Evolutionary conservation across 2,329 filamentous ascomycete genomes (phyloP), one percentile per base, ranked within the genome.

Genomic region (Neospermospora avenae): DNA sequence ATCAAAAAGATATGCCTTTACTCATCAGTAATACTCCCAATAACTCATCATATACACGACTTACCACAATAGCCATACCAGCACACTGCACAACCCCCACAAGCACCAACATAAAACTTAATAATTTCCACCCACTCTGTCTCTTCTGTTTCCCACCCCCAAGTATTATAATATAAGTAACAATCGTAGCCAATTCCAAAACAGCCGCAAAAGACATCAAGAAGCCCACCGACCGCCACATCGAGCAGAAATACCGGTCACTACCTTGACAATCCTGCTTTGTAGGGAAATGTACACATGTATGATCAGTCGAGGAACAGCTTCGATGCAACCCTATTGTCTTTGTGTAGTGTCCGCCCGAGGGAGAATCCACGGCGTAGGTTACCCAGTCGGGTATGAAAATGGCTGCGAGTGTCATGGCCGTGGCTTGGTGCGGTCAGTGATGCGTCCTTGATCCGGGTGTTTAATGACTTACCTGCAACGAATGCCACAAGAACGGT

Each of bases 161-260:
- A 66, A 97, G 77, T 49, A 96, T 85, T 53, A 96, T 84, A 31
- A 87, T 71, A 74, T 93, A 96, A 18, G 87, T 84, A 28, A 96
- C 86, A n/a, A 96, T 76, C 6, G 86, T 86, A 58, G 89, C 91
- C 42, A 95, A 82, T 74, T 96, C 88, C 41, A 95, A 73, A n/a
- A 96, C 86, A 39, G 91, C 84, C 7, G 89, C 84, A 68, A 97
- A 90, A 55, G 87, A 90, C 78, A 96, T 91, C 65, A 96, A 76
- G 76, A 97, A 98, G 24, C 90, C 92, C 37, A 91, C 86, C 25
- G 86, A 91, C 61, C 90, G 84, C 93, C 93, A 99, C 82, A 96
- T 89, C 69, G 86, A 89, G 79, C 95, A 98, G 77, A 98, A 97
- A 70, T 86, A 85, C 55, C 85, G 81, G 55, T 84, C 82, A 3